Percentiles rank a stretch among this genome's conserved stretches.
phyloP scores from a whole-genome alignment of 2,329 filamentous ascomycete species.

The Dactylellina sp. region DNA sequence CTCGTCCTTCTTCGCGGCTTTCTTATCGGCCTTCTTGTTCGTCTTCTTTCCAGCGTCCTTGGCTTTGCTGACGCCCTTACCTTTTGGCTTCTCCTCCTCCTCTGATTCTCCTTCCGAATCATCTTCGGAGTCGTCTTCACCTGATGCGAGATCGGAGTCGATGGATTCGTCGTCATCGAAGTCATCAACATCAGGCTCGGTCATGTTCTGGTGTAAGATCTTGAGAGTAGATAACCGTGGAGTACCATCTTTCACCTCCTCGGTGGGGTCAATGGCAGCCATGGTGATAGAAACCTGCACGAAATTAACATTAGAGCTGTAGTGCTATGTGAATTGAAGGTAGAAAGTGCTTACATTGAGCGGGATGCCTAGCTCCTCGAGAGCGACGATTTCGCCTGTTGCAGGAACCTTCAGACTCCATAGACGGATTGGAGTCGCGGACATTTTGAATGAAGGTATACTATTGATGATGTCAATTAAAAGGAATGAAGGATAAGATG shows the following conservation, averaged over 20 bases:
- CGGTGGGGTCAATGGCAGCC: conserved; percentile 94
- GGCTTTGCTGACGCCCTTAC: conserved; percentile 75
- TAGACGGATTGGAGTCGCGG: conserved; percentile 74
- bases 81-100: conserved; percentile 84
- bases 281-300: conserved; percentile 93
- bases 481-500: conserved; percentile 58
- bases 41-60: conserved; percentile 69
- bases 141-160: conserved; percentile 70
- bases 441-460: conserved; percentile 58
- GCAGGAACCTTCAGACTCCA: conserved; percentile 93
- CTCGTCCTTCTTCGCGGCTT: conserved; percentile 72
- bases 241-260: conserved; percentile 73
- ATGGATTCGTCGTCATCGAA: conserved; percentile 73
- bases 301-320: conserved; percentile 20
- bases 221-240: conserved; percentile 85
- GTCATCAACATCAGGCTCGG: conserved; percentile 67
- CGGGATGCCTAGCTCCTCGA: conserved; percentile 67
- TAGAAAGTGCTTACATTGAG: conserved; percentile 37
- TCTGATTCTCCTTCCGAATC: conserved; percentile 69
- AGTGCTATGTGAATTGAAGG: conserved; percentile 1
- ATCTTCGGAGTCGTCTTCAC: conserved; percentile 66
- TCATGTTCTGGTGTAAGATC: conserved; percentile 78
- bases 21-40: conserved; percentile 72
- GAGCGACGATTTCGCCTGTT: conserved; percentile 83
- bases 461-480: conserved; percentile 1